Evolutionary conservation across 805 yeast genomes (phyloP), one percentile per base, ranked within the genome.

Genomic region (Metschnikowia shivogae): DNA sequence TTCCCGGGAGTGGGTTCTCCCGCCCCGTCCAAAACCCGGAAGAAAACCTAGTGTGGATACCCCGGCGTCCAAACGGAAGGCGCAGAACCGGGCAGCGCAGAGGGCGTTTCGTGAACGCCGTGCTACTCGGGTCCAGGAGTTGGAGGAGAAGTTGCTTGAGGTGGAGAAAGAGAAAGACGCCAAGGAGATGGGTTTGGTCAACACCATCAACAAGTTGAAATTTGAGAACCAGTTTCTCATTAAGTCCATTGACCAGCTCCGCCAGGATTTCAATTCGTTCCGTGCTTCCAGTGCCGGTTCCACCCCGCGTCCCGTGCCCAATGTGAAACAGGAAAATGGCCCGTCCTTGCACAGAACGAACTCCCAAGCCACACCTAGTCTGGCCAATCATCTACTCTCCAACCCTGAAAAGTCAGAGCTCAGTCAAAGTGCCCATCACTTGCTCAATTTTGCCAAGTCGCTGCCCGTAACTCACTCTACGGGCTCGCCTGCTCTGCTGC

Each of bases 1-100:
- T 2, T 74, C 81, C 8, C 76, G 70, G 40, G 81, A 76, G 48
- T 79, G 84, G 82, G 75, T 77, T 11, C 61, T 79, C 35, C 84
- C 84, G 5, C 83, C 84, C 6, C 63, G 84, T 45, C 84, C 83
- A 4, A 77, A 78, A 54, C 84, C 84, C 0, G 83, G 82, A 3
- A 55, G 76, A 24, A 81, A 81, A 62, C 85, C 85, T 12, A 70
- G 81, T 51, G 75, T 77, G 4, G 96, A 88, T 53, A 79, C 90
- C 0, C 95, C 96, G 0, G 89, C 90, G 0, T 80, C 84, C 19
- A 86, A 87, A 62, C 70, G 96, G 43, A 88, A 88, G 64, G 95
- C 95, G 3, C 97, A 86, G 63, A 89, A 89, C 61, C 70, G 97
- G 47, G 95, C 93, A n/a, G 96, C 97, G 19, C 95, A 90, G 70